phyloP scores from a whole-genome alignment of 2,329 filamentous ascomycete species.

The Trichoderma sp. region DNA sequence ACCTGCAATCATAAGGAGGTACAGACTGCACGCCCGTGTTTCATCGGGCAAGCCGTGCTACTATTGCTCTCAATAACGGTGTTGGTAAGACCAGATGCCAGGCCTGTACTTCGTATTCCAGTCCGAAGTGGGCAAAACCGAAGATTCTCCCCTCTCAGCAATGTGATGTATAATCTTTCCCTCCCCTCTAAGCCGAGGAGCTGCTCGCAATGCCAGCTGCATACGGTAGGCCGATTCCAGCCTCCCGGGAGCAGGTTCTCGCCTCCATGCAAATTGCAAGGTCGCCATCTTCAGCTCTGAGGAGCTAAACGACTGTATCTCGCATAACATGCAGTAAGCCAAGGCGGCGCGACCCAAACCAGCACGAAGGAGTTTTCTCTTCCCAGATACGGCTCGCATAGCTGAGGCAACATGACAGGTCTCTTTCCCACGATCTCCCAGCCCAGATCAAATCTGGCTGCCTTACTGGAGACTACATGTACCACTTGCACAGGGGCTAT shows the following conservation, averaged over 20 bases:
- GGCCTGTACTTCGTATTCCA: neutral
- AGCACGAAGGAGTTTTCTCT: constrained; percentile 18
- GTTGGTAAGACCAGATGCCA: neutral
- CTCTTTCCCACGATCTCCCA: constrained; percentile 3
- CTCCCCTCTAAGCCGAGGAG: neutral
- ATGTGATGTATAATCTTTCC: constrained; percentile 3
- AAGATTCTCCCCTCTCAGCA: neutral
- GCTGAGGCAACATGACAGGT: constrained; percentile 19
- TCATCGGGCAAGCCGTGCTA: neutral
- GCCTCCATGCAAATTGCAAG: neutral
- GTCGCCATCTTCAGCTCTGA: neutral
- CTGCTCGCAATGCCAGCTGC: neutral
- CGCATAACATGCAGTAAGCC: neutral
- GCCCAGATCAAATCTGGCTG: constrained; percentile 14
- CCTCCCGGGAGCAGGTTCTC: constrained; percentile 4
- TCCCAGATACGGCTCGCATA: neutral
- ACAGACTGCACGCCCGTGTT: neutral
- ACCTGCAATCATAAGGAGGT: neutral
- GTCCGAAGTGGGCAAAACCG: too few relatives aligned
- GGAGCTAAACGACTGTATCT: too few relatives aligned
- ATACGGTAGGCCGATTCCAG: neutral
- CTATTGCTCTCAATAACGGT: neutral
- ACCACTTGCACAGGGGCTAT: neutral
- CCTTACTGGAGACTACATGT: too few relatives aligned
- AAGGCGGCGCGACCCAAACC: constrained; percentile 2